Conservation (phyloP, 495 filamentous ascomycete species). For the Neurospora sp. region DNA sequence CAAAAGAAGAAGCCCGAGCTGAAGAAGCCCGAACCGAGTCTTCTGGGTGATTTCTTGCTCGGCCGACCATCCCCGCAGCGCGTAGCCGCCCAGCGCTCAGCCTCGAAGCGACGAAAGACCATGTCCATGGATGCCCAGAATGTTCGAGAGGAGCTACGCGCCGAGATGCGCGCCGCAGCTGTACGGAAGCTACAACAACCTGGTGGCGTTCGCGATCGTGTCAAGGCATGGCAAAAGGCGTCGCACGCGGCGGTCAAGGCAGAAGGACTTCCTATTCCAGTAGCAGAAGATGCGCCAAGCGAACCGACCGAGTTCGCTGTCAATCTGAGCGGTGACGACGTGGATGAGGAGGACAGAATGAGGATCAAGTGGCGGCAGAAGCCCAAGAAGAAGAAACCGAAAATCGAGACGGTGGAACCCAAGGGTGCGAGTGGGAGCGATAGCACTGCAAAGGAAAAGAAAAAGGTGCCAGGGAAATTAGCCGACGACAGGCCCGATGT, state of each 20-base stretch:
- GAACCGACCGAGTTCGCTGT: slow-evolving; percentile 37
- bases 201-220: slow-evolving; percentile 51
- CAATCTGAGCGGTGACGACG: slow-evolving; percentile 35
- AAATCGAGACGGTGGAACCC: slow-evolving; percentile 11
- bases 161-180: slow-evolving; percentile 40
- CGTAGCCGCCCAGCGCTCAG: slow-evolving; percentile 27
- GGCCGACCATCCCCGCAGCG: slow-evolving; percentile 41
- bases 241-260: slow-evolving; percentile 44
- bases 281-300: slow-evolving; percentile 28
- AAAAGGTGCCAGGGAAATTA: slow-evolving; percentile 21
- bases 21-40: slow-evolving; percentile 27
- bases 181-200: slow-evolving; percentile 39
- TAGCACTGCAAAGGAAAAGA: slow-evolving; percentile 14
- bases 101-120: slow-evolving; percentile 31
- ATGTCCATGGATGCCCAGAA: slow-evolving; percentile 27
- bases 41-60: slow-evolving; percentile 44
- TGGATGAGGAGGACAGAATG: slow-evolving; percentile 39
- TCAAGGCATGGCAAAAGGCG: slow-evolving; percentile 69
- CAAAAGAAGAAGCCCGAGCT: slow-evolving; percentile 22
- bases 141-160: slow-evolving; percentile 30
- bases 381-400: slow-evolving; percentile 21
- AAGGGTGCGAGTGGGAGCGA: slow-evolving; percentile 15
- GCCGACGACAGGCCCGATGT: slow-evolving; percentile 2
- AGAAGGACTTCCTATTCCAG: slow-evolving; percentile 21
- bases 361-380: slow-evolving; percentile 37